phyloP scores from a whole-genome alignment of 805 yeast species.

The Diddensiella caesifluorescens region DNA sequence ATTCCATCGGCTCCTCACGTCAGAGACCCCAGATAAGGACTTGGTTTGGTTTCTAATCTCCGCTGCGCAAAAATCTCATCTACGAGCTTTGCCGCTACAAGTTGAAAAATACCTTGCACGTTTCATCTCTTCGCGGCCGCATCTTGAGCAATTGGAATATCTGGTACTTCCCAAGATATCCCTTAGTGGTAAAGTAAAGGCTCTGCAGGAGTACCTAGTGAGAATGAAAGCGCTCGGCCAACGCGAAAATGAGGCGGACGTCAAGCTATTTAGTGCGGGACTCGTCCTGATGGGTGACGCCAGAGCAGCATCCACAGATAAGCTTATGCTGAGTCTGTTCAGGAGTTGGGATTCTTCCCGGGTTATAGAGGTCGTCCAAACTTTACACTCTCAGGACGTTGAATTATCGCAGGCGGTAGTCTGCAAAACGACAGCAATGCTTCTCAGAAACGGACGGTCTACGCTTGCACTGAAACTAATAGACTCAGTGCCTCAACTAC shows the following conservation, averaged over 20 bases:
- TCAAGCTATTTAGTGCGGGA: constrained; percentile 27
- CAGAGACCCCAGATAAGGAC: too few species aligned
- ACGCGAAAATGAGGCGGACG: constrained; percentile 23
- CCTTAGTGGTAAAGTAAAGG: constrained; percentile 16
- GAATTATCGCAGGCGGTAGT: constrained; percentile 19
- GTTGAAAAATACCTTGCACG: constrained; percentile 13
- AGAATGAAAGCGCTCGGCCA: constrained; percentile 4
- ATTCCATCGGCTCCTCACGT: background rate
- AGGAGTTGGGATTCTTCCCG: constrained; percentile 16
- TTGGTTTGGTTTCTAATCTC: too few species aligned
- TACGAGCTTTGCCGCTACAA: constrained; percentile 1
- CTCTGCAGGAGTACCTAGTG: constrained; percentile 17
- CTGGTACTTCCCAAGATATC: constrained; percentile 26
- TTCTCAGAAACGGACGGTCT: constrained; percentile 6
- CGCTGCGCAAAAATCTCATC: constrained; percentile 6
- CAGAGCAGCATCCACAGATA: background rate
- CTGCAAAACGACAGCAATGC: constrained; percentile 6
- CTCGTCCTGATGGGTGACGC: constrained; percentile 24
- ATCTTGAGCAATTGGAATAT: constrained; percentile 30
- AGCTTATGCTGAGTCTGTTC: constrained; percentile 17
- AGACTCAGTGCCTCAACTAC: constrained; percentile 9
- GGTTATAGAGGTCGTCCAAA: constrained; percentile 7
- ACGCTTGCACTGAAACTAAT: constrained; percentile 15
- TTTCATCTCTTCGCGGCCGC: constrained; percentile 24
- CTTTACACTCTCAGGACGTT: constrained; percentile 3